Evolutionary conservation across 176 grass and related monocot species (phyloP).

Genomic region (Triticum urartu): DNA sequence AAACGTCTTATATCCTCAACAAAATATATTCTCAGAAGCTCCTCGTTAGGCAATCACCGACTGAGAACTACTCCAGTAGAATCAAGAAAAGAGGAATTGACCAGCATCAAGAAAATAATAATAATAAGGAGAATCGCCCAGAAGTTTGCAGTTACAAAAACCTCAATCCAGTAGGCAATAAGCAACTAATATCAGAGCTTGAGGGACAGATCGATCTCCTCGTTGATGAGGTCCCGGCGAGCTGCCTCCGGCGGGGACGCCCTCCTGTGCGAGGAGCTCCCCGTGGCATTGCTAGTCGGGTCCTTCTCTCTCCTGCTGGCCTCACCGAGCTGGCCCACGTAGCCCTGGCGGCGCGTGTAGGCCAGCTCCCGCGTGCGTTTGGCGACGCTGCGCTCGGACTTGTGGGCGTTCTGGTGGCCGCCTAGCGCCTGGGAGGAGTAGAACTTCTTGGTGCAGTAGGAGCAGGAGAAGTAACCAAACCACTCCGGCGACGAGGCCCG

Average conservation of each 20-base stretch:
- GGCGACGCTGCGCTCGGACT: slow-evolving; percentile 68
- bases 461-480: slow-evolving; percentile 61
- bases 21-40: no score
- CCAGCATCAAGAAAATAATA: neutral
- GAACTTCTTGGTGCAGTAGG: slow-evolving; percentile 85
- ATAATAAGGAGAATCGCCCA: neutral
- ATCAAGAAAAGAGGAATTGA: no score
- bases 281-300: neutral
- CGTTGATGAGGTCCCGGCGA: slow-evolving; percentile 18
- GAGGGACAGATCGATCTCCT: slow-evolving; percentile 68
- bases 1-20: no score
- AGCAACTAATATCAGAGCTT: slow-evolving; percentile 47
- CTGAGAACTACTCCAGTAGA: no score
- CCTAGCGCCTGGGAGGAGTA: slow-evolving; percentile 79
- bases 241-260: slow-evolving; percentile 7
- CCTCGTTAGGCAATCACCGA: no score
- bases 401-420: slow-evolving; percentile 95
- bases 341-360: slow-evolving; percentile 7
- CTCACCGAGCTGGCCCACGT: neutral
- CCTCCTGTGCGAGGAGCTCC: slow-evolving; percentile 29
- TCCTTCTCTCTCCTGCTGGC: slow-evolving; percentile 6
- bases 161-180: neutral
- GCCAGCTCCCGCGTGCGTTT: slow-evolving; percentile 49
- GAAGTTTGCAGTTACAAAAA: slow-evolving; percentile 15
- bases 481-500: slow-evolving; percentile 33